phyloP scores from a whole-genome alignment of 83 land plant species.

The Larix sibirica region DNA sequence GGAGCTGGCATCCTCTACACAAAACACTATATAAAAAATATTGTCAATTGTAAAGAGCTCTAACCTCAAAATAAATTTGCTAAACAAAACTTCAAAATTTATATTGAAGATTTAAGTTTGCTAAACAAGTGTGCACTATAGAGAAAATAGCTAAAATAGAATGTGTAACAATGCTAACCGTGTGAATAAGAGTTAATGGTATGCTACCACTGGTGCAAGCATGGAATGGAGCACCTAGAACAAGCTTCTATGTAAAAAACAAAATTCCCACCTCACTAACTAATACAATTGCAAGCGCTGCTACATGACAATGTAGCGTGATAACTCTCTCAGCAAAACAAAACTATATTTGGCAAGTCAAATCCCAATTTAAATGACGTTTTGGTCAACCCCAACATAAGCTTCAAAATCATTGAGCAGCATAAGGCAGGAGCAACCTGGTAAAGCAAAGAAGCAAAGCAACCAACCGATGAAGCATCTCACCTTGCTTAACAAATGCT shows the following conservation, averaged over 20 bases:
- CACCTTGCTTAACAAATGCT: background rate
- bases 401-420: background rate
- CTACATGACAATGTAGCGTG: background rate
- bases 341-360: too few species aligned
- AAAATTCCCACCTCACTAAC: background rate
- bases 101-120: background rate
- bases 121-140: background rate
- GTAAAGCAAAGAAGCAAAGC: slow-evolving; percentile 4
- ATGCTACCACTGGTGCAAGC: background rate
- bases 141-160: background rate
- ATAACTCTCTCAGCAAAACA: background rate
- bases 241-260: background rate
- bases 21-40: too few species aligned
- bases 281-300: slow-evolving; percentile 3
- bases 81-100: slow-evolving; percentile 2
- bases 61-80: too few species aligned
- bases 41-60: too few species aligned
- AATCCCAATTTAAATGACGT: background rate
- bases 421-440: slow-evolving; percentile 7
- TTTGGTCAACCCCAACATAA: background rate
- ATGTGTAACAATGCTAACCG: background rate
- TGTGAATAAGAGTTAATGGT: background rate
- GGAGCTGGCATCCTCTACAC: too few species aligned
- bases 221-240: slow-evolving; percentile 3
- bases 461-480: slow-evolving; percentile 7